A percentile compares a stretch with the other conserved stretches of the same genome.
Evolutionary conservation across 2,329 filamentous ascomycete species (phyloP).

Genomic region (Cordyceps farinosa): DNA sequence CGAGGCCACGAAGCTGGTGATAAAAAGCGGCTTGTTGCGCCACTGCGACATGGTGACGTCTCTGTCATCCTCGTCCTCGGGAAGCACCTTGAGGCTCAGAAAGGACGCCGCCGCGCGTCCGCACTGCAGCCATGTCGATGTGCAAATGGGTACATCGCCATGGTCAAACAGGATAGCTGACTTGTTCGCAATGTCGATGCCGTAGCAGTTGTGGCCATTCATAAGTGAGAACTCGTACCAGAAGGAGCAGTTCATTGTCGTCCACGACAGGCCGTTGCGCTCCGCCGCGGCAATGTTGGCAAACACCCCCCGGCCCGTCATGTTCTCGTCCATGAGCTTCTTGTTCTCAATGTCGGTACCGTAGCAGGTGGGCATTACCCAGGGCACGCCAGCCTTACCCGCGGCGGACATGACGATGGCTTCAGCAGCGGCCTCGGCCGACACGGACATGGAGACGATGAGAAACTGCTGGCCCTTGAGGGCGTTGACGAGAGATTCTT

Average conservation of each 20-base stretch:
- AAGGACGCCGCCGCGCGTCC: conserved; percentile 52
- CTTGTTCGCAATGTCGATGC: conserved; percentile 46
- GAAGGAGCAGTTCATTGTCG: conserved; percentile 42
- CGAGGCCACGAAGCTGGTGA: conserved; percentile 54
- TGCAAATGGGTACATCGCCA: conserved; percentile 53
- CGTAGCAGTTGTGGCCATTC: conserved; percentile 32
- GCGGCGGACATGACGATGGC: conserved; percentile 46
- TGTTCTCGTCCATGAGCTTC: conserved; percentile 30
- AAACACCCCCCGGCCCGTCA: conserved; percentile 21
- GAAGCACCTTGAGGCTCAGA: conserved; percentile 44
- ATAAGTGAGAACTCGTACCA: conserved; percentile 52
- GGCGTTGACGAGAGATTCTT: conserved; percentile 42
- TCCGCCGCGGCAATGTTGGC: conserved; percentile 36
- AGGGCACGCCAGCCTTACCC: conserved; percentile 47
- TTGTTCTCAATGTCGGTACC: conserved; percentile 30
- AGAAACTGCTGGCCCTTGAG: conserved; percentile 52
- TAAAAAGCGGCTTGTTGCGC: conserved; percentile 46
- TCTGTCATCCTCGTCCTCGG: conserved; percentile 34
- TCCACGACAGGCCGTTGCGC: conserved; percentile 30
- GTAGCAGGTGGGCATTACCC: conserved; percentile 49
- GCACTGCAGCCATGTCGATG: conserved; percentile 57
- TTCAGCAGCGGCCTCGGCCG: conserved; percentile 40
- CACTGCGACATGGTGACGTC: conserved; percentile 37
- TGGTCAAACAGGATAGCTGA: conserved; percentile 50
- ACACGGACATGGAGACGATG: conserved; percentile 46